A percentile compares a stretch with the other conserved stretches of the same genome.
Evolutionary conservation across 108 stramenopile species (phyloP).

Genomic region (Discostella stelligeroides): DNA sequence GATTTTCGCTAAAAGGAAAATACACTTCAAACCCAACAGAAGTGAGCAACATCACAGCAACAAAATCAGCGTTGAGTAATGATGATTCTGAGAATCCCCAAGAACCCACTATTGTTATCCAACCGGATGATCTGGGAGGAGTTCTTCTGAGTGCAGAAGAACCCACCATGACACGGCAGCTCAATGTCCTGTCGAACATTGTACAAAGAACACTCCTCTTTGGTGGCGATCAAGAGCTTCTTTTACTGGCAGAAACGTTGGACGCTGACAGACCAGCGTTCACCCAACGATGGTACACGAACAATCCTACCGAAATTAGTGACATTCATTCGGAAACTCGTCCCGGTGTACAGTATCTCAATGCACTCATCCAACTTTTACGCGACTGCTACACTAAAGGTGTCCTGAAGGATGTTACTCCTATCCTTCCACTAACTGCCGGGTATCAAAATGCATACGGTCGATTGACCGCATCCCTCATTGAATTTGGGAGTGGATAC

Average conservation of each 20-base stretch:
- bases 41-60: background rate
- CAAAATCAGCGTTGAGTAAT: background rate
- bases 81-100: constrained; percentile 34
- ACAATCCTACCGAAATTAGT: constrained; percentile 19
- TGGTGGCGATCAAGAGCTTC: constrained; percentile 83
- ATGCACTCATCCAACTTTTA: constrained; percentile 67
- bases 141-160: constrained; percentile 78
- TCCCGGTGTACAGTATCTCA: constrained; percentile 82
- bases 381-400: constrained; percentile 73
- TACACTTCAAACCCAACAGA: background rate
- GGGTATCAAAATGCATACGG: constrained; percentile 80
- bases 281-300: constrained; percentile 82
- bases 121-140: constrained; percentile 65
- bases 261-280: constrained; percentile 76
- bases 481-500: constrained; percentile 84
- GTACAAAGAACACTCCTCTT: constrained; percentile 75
- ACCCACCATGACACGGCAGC: constrained; percentile 84
- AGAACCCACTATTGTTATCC: constrained; percentile 22
- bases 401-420: constrained; percentile 61
- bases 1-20: constrained; percentile 12
- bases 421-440: constrained; percentile 57
- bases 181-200: constrained; percentile 85
- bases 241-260: constrained; percentile 78
- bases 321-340: constrained; percentile 51
- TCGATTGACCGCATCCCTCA: constrained; percentile 66